phyloP scores from a whole-genome alignment of 129 eudicot genomes.

The Pulicaria dysenterica region DNA sequence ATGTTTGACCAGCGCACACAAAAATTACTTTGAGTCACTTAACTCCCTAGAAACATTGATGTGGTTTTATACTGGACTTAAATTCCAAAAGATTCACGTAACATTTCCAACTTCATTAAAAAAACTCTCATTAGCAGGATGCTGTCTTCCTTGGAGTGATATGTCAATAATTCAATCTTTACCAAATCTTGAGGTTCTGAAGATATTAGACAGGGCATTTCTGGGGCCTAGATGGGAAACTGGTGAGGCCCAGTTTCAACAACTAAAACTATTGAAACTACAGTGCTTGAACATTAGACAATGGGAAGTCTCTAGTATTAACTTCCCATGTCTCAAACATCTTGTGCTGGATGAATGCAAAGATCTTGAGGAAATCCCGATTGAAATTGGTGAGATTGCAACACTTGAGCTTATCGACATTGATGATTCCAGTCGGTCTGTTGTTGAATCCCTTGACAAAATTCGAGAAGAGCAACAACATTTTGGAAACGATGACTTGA shows the following conservation, averaged over 20 bases:
- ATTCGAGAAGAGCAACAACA: constrained; percentile 18
- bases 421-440: neutral
- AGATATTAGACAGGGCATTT: constrained; percentile 32
- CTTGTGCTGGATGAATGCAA: constrained; percentile 18
- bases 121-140: constrained; percentile 27
- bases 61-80: too few species aligned
- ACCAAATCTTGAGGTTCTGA: constrained; percentile 48
- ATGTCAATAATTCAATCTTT: constrained; percentile 34
- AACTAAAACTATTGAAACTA: constrained; percentile 29
- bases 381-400: constrained; percentile 27
- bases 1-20: neutral
- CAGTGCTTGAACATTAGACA: constrained; percentile 3
- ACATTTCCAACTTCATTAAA: constrained; percentile 35
- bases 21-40: neutral
- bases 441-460: neutral
- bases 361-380: constrained; percentile 27
- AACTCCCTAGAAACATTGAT: neutral
- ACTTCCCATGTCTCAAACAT: constrained; percentile 27
- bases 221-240: constrained; percentile 35
- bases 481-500: constrained; percentile 20
- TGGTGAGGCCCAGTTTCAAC: constrained; percentile 34
- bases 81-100: neutral
- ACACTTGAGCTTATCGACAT: constrained; percentile 31
- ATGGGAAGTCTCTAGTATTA: constrained; percentile 26
- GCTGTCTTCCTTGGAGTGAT: constrained; percentile 33